Evolutionary conservation across 1,139 yeast genomes (phyloP).

Genomic region (Yamadazyma conglobata): DNA sequence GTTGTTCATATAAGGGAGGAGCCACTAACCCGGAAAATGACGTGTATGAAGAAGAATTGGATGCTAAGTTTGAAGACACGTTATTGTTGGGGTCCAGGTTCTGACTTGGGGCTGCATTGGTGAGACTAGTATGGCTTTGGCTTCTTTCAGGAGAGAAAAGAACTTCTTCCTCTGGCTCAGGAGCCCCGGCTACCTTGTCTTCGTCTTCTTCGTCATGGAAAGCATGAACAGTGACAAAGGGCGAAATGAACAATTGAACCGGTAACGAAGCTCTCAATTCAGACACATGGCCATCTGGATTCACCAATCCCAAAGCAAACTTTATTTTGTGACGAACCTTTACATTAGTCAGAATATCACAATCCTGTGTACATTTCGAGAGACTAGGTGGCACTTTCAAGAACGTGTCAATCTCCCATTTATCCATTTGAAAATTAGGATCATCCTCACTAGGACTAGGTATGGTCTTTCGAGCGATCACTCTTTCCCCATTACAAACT

Average conservation of each 20-base stretch:
- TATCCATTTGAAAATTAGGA: slow-evolving; percentile 52
- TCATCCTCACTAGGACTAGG: slow-evolving; percentile 32
- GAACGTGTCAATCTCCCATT: slow-evolving; percentile 69
- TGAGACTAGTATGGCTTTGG: slow-evolving; percentile 29
- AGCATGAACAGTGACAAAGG: slow-evolving; percentile 72
- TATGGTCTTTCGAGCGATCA: slow-evolving; percentile 40
- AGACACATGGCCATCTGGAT: slow-evolving; percentile 75
- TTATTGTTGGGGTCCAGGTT: slow-evolving; percentile 15
- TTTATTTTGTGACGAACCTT: slow-evolving; percentile 71
- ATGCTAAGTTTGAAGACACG: slow-evolving; percentile 14
- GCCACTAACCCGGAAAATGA: slow-evolving; percentile 57
- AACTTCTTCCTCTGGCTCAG: slow-evolving; percentile 25
- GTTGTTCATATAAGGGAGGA: slow-evolving; percentile 86
- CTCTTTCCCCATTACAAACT: slow-evolving; percentile 57
- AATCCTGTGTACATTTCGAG: slow-evolving; percentile 79
- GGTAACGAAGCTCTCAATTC: slow-evolving; percentile 78
- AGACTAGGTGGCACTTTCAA: slow-evolving; percentile 69
- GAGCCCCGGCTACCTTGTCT: too few species aligned
- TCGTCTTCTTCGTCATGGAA: slow-evolving; percentile 23
- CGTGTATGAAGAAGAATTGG: slow-evolving; percentile 28
- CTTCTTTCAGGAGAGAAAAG: slow-evolving; percentile 29
- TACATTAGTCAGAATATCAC: slow-evolving; percentile 57
- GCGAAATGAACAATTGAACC: slow-evolving; percentile 65
- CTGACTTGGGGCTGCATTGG: slow-evolving; percentile 8
- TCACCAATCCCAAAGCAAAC: slow-evolving; percentile 58